Conservation (phyloP, 805 yeast species). For the Yamadazyma scolyti region DNA sequence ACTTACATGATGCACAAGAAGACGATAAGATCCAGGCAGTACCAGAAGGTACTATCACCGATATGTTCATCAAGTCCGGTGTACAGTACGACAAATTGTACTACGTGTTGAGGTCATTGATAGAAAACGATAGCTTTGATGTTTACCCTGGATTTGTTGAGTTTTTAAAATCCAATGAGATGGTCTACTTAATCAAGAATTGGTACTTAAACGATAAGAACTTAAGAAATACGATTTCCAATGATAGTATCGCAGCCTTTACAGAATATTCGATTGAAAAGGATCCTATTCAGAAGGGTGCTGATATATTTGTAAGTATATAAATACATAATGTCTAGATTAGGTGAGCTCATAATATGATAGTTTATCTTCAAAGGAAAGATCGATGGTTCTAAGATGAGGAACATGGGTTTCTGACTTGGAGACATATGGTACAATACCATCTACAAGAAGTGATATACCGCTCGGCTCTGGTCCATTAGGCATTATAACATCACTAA, state of each 20-base stretch:
- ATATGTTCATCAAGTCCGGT: constrained; percentile 62
- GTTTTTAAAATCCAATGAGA: constrained; percentile 44
- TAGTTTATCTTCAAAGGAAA: constrained; percentile 31
- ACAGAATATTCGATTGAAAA: constrained; percentile 44
- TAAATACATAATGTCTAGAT: constrained; percentile 1
- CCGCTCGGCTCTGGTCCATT: constrained; percentile 63
- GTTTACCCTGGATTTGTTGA: constrained; percentile 44
- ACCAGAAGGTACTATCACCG: constrained; percentile 55
- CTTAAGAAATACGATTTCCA: constrained; percentile 53
- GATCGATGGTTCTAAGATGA: constrained; percentile 4
- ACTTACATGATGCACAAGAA: constrained; percentile 39
- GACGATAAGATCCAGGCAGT: constrained; percentile 32
- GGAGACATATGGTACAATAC: constrained; percentile 42
- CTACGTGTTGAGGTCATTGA: constrained; percentile 56
- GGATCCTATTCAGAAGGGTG: constrained; percentile 49
- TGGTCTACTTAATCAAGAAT: constrained; percentile 57
- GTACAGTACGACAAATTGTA: constrained; percentile 63
- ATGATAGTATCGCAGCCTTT: constrained; percentile 42
- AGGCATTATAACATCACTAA: constrained; percentile 73
- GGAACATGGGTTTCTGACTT: constrained; percentile 5
- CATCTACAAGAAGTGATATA: constrained; percentile 59
- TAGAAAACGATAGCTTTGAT: constrained; percentile 57
- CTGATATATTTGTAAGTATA: constrained; percentile 8
- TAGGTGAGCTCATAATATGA: constrained; percentile 41
- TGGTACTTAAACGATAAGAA: constrained; percentile 69